phyloP scores from a whole-genome alignment of 2,329 filamentous ascomycete species.

The Lasiodiplodia sp. region DNA sequence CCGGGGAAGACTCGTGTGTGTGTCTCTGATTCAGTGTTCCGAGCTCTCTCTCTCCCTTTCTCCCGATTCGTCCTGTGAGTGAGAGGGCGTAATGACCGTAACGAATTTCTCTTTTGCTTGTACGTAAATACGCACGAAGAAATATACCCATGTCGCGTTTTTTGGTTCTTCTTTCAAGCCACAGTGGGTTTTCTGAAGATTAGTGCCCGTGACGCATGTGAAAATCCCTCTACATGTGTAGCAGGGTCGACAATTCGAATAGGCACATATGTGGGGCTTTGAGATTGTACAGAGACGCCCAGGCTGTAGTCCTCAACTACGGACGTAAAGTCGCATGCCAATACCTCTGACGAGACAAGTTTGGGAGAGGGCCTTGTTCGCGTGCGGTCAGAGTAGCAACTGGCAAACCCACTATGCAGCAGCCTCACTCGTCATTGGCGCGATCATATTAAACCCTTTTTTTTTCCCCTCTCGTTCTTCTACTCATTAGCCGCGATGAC shows the following conservation, averaged over 20 bases:
- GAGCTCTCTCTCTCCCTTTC: background rate
- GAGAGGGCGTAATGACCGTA: background rate
- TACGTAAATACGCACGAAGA: background rate
- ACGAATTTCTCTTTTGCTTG: background rate
- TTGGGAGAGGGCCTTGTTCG: no score
- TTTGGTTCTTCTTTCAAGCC: background rate
- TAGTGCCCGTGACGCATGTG: background rate
- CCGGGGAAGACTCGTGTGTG: rapidly evolving
- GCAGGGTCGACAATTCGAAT: no score
- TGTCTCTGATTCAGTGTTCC: background rate
- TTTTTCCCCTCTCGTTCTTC: no score
- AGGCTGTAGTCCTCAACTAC: no score
- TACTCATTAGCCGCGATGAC: no score
- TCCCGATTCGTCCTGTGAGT: no score
- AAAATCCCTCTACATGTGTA: background rate
- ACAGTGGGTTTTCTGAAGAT: background rate
- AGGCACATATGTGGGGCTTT: no score
- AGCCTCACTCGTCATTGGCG: background rate
- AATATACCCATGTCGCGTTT: background rate
- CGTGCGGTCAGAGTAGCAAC: no score
- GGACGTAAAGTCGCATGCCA: no score
- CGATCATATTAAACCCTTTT: background rate
- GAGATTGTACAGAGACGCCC: no score
- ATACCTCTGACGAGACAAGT: no score
- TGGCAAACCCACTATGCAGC: background rate